phyloP scores from a whole-genome alignment of 75 land plant genomes.

The Pseudotsuga menziesii region DNA sequence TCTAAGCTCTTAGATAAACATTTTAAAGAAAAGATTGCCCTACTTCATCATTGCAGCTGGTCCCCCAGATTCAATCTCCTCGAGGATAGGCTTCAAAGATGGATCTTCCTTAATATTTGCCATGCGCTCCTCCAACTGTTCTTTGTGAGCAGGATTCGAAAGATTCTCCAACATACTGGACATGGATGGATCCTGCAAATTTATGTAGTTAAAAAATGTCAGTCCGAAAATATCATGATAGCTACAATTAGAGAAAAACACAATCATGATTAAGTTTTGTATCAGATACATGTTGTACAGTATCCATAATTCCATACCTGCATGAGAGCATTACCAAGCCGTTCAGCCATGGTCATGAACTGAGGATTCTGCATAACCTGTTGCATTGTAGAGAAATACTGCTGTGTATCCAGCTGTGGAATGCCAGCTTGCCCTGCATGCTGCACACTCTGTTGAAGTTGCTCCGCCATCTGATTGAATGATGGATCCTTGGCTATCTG shows the following conservation, averaged over 20 bases:
- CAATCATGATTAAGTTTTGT: not conserved
- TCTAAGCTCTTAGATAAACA: not conserved
- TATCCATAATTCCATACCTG: constrained; percentile 48
- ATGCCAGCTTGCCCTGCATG: constrained; percentile 40
- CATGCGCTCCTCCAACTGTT: constrained; percentile 60
- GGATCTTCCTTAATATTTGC: constrained; percentile 52
- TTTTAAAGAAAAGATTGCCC: not conserved
- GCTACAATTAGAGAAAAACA: not conserved
- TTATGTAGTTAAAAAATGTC: not conserved
- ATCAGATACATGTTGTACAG: not conserved
- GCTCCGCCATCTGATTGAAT: constrained; percentile 93
- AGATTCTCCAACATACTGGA: constrained; percentile 68
- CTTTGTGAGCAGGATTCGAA: constrained; percentile 47
- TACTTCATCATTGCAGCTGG: constrained; percentile 75
- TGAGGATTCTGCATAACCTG: constrained; percentile 98
- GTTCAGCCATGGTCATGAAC: constrained; percentile 96
- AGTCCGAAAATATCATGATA: not conserved
- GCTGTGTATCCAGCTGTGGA: constrained; percentile 77
- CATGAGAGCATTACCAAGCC: constrained; percentile 87
- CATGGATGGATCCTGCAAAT: constrained; percentile 82
- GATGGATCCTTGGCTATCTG: constrained; percentile 93
- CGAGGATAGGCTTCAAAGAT: constrained; percentile 55
- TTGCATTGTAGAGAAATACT: constrained; percentile 85
- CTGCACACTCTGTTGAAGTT: constrained; percentile 73
- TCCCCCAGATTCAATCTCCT: constrained; percentile 63